A percentile compares a stretch with the other conserved stretches of the same genome.
Conservation (phyloP, 1,284 basidiomycete genomes). For the Puccinia hordei region DNA sequence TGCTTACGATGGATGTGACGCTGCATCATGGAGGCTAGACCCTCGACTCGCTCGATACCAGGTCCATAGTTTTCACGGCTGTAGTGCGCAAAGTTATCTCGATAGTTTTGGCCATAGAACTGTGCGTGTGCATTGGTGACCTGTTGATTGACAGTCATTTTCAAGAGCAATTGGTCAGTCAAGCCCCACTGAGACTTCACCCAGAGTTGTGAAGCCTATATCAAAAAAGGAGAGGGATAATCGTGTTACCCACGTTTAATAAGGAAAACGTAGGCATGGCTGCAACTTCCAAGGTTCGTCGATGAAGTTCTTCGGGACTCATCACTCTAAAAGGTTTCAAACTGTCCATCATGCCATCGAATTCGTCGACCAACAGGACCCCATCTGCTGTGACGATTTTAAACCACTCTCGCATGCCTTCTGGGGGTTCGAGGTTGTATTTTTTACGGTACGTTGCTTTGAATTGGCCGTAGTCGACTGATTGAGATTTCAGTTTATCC, state of each 20-base stretch:
- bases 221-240: background rate
- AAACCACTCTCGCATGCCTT: conserved; percentile 49
- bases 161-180: background rate
- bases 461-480: conserved; percentile 31
- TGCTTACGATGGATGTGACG: conserved; percentile 38
- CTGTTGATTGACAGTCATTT: background rate
- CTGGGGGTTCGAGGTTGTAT: conserved; percentile 42
- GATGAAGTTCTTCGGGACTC: conserved; percentile 39
- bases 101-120: conserved; percentile 47
- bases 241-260: conserved; percentile 20
- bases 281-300: conserved; percentile 40
- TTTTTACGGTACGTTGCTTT: conserved; percentile 36
- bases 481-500: conserved; percentile 48
- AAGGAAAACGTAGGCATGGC: conserved; percentile 49
- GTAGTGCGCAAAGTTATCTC: conserved; percentile 44
- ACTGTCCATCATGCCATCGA: conserved; percentile 42
- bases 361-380: conserved; percentile 47
- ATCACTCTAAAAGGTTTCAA: conserved; percentile 47
- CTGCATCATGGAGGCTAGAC: conserved; percentile 49
- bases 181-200: background rate
- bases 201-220: background rate
- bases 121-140: conserved; percentile 38
- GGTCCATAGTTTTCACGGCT: conserved; percentile 50
- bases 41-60: conserved; percentile 48
- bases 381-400: conserved; percentile 41